These are phyloP conservation scores for Coemansia sp. DNA, from an alignment of 192 early-diverging fungal genomes.

Conservation along the genomic window DNA sequence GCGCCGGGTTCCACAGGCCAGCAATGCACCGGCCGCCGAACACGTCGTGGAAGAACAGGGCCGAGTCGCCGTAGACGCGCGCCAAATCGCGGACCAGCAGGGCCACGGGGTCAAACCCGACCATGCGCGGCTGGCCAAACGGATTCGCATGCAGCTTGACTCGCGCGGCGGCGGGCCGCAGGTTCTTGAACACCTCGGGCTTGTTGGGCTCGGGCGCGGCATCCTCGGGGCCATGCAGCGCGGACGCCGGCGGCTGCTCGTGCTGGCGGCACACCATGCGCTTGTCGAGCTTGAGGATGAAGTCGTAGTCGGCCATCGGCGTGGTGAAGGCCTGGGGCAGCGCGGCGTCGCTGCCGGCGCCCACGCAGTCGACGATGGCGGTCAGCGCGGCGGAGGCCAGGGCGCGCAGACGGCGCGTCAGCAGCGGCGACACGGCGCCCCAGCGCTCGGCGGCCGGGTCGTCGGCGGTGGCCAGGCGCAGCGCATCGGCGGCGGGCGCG, in stretches of 20 bases:
- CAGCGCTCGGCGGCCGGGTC: slow-evolving; percentile 34
- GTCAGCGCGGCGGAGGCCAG: slow-evolving; percentile 65
- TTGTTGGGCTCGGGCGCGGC: not conserved
- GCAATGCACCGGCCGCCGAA: slow-evolving; percentile 41
- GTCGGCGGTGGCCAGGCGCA: slow-evolving; percentile 33
- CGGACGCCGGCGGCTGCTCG: slow-evolving; percentile 54
- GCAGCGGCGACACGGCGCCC: slow-evolving; percentile 26
- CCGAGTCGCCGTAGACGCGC: slow-evolving; percentile 27
- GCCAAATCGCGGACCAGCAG: slow-evolving; percentile 66
- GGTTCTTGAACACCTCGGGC: slow-evolving; percentile 70
- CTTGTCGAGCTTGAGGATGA: slow-evolving; percentile 63
- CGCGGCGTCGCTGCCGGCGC: slow-evolving; percentile 13
- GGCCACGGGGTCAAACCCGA: slow-evolving; percentile 73
- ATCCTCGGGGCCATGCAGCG: slow-evolving; percentile 25
- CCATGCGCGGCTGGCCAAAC: slow-evolving; percentile 58
- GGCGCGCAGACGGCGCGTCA: slow-evolving; percentile 49
- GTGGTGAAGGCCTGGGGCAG: slow-evolving; percentile 69
- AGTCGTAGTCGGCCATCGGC: slow-evolving; percentile 74
- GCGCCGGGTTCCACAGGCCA: slow-evolving; percentile 39
- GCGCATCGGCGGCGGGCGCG: slow-evolving; percentile 8
- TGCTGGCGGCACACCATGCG: slow-evolving; percentile 56
- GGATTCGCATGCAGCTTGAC: slow-evolving; percentile 29
- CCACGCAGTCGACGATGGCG: slow-evolving; percentile 43
- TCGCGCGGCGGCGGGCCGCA: slow-evolving; percentile 19
- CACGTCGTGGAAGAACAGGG: slow-evolving; percentile 41